Percentiles rank a stretch among this genome's conserved stretches.
phyloP scores from a whole-genome alignment of 2,329 filamentous ascomycete genomes.

The Septoria linicola region DNA sequence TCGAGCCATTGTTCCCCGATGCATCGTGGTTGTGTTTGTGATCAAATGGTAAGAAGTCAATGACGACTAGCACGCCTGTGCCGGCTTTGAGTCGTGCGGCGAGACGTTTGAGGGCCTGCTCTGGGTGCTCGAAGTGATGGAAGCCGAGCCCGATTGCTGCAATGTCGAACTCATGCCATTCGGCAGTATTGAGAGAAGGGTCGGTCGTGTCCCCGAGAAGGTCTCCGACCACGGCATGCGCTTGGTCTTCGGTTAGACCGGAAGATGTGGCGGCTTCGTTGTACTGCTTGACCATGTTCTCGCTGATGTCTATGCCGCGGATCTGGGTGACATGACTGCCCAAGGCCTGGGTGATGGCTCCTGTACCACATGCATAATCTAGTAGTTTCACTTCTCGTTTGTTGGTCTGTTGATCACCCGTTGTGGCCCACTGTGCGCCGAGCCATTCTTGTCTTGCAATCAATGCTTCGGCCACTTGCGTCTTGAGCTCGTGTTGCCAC shows the following conservation, averaged over 20 bases:
- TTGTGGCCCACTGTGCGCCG: constrained; percentile 29
- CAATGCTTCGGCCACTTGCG: constrained; percentile 34
- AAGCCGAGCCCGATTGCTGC: constrained; percentile 46
- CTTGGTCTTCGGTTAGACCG: constrained; percentile 29
- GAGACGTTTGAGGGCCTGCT: constrained; percentile 31
- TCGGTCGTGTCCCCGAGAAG: constrained; percentile 31
- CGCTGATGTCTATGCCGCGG: constrained; percentile 36
- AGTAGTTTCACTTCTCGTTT: constrained; percentile 29
- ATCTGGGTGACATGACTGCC: constrained; percentile 34
- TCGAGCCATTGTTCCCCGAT: constrained; percentile 14
- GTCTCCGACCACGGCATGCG: constrained; percentile 38
- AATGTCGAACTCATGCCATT: constrained; percentile 45
- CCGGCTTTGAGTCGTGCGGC: constrained; percentile 30
- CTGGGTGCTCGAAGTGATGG: constrained; percentile 45
- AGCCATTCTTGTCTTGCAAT: constrained; percentile 34
- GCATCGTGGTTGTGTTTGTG: constrained; percentile 13
- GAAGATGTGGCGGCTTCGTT: constrained; percentile 31
- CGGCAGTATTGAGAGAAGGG: constrained; percentile 26
- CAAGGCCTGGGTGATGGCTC: constrained; percentile 36
- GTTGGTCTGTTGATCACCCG: neutral
- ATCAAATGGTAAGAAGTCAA: constrained; percentile 36
- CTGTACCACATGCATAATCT: constrained; percentile 40
- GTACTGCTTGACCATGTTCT: constrained; percentile 36
- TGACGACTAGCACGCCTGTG: constrained; percentile 30
- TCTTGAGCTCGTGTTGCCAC: constrained; percentile 35